Evolutionary conservation across 495 filamentous ascomycete genomes (phyloP).

Genomic region (Penicillium samsonianum): DNA sequence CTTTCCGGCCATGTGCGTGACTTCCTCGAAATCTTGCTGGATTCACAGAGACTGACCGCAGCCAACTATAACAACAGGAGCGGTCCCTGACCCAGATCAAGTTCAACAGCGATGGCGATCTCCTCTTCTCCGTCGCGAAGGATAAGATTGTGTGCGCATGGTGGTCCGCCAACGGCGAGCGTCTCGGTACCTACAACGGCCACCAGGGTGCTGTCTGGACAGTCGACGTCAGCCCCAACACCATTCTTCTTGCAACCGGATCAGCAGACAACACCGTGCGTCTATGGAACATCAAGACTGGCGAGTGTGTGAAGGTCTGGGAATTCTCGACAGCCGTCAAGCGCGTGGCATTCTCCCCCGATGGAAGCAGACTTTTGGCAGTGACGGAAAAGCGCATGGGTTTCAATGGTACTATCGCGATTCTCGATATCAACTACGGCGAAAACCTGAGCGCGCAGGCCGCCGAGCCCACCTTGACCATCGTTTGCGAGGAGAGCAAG

Average conservation of each 20-base stretch:
- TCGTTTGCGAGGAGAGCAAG: slow-evolving; percentile 91
- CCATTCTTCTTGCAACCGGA: slow-evolving; percentile 88
- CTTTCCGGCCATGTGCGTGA: slow-evolving; percentile 81
- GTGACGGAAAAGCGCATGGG: slow-evolving; percentile 99
- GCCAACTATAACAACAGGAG: slow-evolving; percentile 55
- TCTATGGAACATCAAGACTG: slow-evolving; percentile 94
- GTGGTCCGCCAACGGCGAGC: slow-evolving; percentile 92
- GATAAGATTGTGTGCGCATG: slow-evolving; percentile 96
- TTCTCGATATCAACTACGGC: slow-evolving; percentile 81
- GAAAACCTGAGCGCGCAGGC: slow-evolving; percentile 65
- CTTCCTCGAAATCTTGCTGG: slow-evolving; percentile 18
- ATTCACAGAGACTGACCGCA: slow-evolving; percentile 30
- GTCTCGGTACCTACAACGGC: slow-evolving; percentile 92
- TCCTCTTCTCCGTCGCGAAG: slow-evolving; percentile 96
- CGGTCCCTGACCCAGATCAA: slow-evolving; percentile 98
- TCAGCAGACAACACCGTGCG: slow-evolving; percentile 97
- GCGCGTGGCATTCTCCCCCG: slow-evolving; percentile 92
- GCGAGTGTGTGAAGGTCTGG: slow-evolving; percentile 92
- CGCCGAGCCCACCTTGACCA: slow-evolving; percentile 76
- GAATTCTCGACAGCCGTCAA: slow-evolving; percentile 95
- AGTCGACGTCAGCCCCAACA: slow-evolving; percentile 94
- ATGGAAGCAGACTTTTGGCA: slow-evolving; percentile 82
- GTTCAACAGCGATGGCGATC: slow-evolving; percentile 94
- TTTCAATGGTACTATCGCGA: slow-evolving; percentile 86
- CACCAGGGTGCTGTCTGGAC: slow-evolving; percentile 99